A percentile compares a stretch with the other conserved stretches of the same genome.
Evolutionary conservation across 192 early-diverging fungal genomes (phyloP).

Genomic region (Backusella parvicylindrica): DNA sequence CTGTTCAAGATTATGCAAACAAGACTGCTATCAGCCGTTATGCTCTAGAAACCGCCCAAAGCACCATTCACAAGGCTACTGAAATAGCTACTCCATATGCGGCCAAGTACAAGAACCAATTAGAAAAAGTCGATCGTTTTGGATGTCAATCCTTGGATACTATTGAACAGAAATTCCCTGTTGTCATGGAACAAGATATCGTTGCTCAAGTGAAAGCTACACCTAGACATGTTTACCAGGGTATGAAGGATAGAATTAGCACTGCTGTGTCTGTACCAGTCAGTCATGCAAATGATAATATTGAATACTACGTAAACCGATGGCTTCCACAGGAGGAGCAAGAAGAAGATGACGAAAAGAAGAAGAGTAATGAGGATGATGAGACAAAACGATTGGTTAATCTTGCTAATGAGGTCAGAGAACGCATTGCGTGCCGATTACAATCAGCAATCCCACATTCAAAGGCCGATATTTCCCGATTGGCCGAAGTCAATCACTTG

Average conservation of each 20-base stretch:
- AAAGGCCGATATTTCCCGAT: conserved; percentile 18
- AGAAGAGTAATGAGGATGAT: conserved; percentile 19
- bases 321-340: conserved; percentile 28
- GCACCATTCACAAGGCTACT: conserved; percentile 22
- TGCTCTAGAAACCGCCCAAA: conserved; percentile 23
- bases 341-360: conserved; percentile 12
- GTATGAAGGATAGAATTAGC: conserved; percentile 47
- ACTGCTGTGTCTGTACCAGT: conserved; percentile 54
- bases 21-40: conserved; percentile 27
- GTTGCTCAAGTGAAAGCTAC: conserved; percentile 53
- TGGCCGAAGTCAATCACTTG: conserved; percentile 23
- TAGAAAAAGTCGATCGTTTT: conserved; percentile 54
- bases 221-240: conserved; percentile 33
- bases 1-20: conserved; percentile 23
- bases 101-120: conserved; percentile 47
- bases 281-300: conserved; percentile 47
- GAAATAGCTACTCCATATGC: conserved; percentile 32
- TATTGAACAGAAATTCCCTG: conserved; percentile 57
- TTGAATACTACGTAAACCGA: conserved; percentile 40
- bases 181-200: conserved; percentile 56
- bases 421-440: conserved; percentile 13
- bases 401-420: conserved; percentile 23
- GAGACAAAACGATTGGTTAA: conserved; percentile 23
- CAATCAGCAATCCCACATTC: conserved; percentile 23
- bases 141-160: conserved; percentile 63